These are phyloP conservation scores for Candida yuanshanica DNA, from an alignment of 805 yeast genomes.

Conservation along the genomic window DNA sequence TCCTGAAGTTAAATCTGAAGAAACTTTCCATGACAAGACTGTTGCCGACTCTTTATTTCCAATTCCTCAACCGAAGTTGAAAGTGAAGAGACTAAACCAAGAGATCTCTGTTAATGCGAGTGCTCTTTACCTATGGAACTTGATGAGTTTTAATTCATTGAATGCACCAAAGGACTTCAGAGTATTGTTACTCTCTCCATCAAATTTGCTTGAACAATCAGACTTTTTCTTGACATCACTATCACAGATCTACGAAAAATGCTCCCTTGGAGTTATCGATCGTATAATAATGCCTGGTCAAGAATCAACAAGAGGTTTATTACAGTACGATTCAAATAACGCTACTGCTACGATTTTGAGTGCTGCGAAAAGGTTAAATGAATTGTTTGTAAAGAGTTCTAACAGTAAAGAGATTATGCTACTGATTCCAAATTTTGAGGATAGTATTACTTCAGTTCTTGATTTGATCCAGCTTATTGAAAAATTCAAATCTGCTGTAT, in stretches of 20 bases:
- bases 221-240: slow-evolving; percentile 35
- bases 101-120: slow-evolving; percentile 41
- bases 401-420: slow-evolving; percentile 15
- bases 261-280: slow-evolving; percentile 40
- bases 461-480: slow-evolving; percentile 42
- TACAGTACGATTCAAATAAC: not conserved
- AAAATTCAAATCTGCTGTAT: slow-evolving; percentile 35
- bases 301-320: not conserved
- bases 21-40: not conserved
- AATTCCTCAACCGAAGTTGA: slow-evolving; percentile 31
- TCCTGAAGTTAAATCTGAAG: not conserved
- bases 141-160: slow-evolving; percentile 51
- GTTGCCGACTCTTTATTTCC: slow-evolving; percentile 22
- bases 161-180: slow-evolving; percentile 45
- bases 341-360: not conserved
- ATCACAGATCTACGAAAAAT: slow-evolving; percentile 38
- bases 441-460: slow-evolving; percentile 36
- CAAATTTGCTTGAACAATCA: slow-evolving; percentile 25
- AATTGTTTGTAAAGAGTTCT: slow-evolving; percentile 1
- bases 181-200: slow-evolving; percentile 38
- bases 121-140: slow-evolving; percentile 50
- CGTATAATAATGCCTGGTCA: slow-evolving; percentile 25
- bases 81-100: slow-evolving; percentile 32
- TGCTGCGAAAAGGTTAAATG: not conserved
- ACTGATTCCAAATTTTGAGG: slow-evolving; percentile 13